A percentile compares a stretch with the other conserved stretches of the same genome.
These are phyloP conservation scores for Salix caprea DNA, from an alignment of 345 rosid genomes.

Conservation along the genomic window DNA sequence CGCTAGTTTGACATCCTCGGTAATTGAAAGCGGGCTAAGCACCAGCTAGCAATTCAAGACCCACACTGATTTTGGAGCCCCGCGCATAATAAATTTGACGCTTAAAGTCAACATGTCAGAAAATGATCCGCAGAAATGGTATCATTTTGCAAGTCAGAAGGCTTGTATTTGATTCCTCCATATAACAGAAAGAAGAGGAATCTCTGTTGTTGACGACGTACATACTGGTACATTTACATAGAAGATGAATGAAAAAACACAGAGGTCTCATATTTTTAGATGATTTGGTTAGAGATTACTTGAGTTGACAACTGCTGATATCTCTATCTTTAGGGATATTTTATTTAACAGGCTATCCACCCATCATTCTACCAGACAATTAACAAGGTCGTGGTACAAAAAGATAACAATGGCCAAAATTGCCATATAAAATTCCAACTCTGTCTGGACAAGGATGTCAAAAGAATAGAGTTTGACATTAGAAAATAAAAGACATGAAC, in stretches of 20 bases:
- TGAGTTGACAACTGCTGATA: no score
- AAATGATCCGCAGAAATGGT: background rate
- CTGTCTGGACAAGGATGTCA: background rate
- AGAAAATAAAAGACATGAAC: background rate
- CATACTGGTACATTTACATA: background rate
- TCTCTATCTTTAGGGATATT: no score
- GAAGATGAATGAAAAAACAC: background rate
- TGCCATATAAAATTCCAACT: background rate
- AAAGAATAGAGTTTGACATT: background rate
- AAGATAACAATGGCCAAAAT: background rate
- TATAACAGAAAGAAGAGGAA: background rate
- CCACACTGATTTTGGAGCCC: background rate
- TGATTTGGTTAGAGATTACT: no score
- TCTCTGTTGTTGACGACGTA: background rate
- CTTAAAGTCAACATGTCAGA: background rate
- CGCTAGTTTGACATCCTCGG: background rate
- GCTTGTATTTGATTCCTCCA: background rate
- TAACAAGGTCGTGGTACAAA: background rate
- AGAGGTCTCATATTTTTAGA: background rate
- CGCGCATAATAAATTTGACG: background rate
- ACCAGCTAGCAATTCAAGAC: background rate
- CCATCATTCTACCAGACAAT: background rate
- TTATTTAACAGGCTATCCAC: no score
- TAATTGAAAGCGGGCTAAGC: background rate
- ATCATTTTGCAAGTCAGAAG: background rate